A percentile compares a stretch with the other conserved stretches of the same genome.
Conservation (phyloP, 169 alveolate genomes). For the Eimeria acervulina region DNA sequence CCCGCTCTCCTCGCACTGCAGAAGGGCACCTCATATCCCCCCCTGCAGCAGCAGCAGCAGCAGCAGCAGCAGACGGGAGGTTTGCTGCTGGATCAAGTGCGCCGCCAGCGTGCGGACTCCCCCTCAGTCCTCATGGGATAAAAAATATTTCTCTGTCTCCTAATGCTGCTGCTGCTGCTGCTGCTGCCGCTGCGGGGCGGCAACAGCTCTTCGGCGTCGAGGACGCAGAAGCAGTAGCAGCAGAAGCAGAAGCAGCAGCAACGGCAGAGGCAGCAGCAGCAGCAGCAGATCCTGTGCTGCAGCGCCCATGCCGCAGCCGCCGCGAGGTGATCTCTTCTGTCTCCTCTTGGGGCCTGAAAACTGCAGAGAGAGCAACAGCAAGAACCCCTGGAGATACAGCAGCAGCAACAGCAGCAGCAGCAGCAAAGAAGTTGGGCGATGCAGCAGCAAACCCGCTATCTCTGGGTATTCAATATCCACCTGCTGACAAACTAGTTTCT, state of each 20-base stretch:
- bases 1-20: too few relatives aligned
- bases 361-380: constrained; percentile 1
- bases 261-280: not conserved
- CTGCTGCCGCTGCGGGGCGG: constrained; percentile 1
- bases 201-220: not conserved
- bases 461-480: too few relatives aligned
- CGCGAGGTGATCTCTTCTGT: not conserved
- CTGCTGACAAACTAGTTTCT: not conserved
- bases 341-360: not conserved
- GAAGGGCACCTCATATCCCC: too few relatives aligned
- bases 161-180: constrained; percentile 58
- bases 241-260: constrained; percentile 52
- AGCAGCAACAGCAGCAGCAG: constrained; percentile 45
- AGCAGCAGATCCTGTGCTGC: constrained; percentile 22
- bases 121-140: too few relatives aligned
- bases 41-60: too few relatives aligned
- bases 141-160: not conserved
- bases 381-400: not conserved
- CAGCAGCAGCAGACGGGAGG: not conserved
- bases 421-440: not conserved
- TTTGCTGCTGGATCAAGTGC: not conserved
- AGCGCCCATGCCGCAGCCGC: constrained; percentile 9
- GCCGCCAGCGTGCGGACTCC: not conserved
- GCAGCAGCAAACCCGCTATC: not conserved
- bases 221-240: constrained; percentile 8